Conservation (phyloP, 257 asterid species). For the Plantago major region DNA sequence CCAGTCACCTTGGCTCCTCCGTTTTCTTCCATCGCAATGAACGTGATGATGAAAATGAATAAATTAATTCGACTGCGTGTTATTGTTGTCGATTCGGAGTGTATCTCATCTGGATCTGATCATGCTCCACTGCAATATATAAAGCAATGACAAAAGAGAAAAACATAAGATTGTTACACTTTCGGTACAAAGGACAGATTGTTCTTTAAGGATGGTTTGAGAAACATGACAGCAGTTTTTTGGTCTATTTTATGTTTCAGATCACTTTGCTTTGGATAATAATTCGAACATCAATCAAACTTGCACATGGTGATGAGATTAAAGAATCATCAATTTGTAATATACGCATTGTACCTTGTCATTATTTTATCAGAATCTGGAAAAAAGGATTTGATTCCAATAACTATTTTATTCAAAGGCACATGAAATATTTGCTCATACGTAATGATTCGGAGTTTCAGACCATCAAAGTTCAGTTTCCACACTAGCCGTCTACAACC, state of each 20-base stretch:
- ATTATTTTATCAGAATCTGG: not conserved
- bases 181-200: not conserved
- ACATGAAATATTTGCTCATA: too few relatives aligned
- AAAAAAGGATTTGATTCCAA: not conserved
- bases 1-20: slow-evolving; percentile 59
- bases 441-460: too few relatives aligned
- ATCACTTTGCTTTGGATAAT: too few relatives aligned
- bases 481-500: too few relatives aligned
- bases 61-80: not conserved
- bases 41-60: slow-evolving; percentile 4
- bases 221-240: not conserved
- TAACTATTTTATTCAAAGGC: too few relatives aligned
- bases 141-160: slow-evolving; percentile 2
- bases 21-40: slow-evolving; percentile 36
- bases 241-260: too few relatives aligned
- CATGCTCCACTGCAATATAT: slow-evolving; percentile 43
- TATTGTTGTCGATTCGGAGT: slow-evolving; percentile 16
- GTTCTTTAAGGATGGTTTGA: not conserved
- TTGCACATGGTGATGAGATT: slow-evolving; percentile 7
- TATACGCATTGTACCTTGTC: slow-evolving; percentile 6
- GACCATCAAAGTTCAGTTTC: too few relatives aligned
- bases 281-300: not conserved
- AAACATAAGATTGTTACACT: slow-evolving; percentile 10
- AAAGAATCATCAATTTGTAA: not conserved
- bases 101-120: slow-evolving; percentile 52